Percentiles rank a stretch among this genome's conserved stretches.
These are phyloP conservation scores for Sanguinoderma infundibulare DNA, from an alignment of 1,284 basidiomycete species.

Conservation along the genomic window DNA sequence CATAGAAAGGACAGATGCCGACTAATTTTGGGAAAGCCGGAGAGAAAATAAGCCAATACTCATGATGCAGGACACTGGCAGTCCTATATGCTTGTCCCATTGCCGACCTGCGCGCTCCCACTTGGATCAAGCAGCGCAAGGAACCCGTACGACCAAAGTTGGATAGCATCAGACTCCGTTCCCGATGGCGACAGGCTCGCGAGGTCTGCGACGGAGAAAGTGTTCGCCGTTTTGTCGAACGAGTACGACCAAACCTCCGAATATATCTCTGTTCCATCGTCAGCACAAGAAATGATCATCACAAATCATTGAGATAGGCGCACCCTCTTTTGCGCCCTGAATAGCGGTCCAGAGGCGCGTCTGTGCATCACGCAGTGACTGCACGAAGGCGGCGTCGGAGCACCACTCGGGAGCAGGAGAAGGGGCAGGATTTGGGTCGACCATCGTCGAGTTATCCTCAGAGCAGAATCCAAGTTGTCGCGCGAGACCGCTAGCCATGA, in stretches of 20 bases:
- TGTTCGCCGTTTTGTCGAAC: conserved; percentile 29
- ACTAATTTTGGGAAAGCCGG: too few species aligned
- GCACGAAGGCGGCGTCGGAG: conserved; percentile 36
- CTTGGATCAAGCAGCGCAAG: conserved; percentile 21
- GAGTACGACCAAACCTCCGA: conserved; percentile 34
- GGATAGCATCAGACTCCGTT: conserved; percentile 35
- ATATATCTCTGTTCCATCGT: conserved; percentile 22
- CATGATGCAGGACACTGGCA: not conserved
- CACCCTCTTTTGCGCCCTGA: not conserved
- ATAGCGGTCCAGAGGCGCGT: conserved; percentile 44
- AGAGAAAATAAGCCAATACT: too few species aligned
- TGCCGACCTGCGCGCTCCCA: not conserved
- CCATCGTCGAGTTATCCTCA: conserved; percentile 21
- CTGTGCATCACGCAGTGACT: conserved; percentile 39
- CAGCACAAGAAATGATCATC: not conserved
- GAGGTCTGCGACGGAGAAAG: conserved; percentile 30
- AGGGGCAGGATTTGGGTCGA: conserved; percentile 22
- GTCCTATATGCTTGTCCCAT: not conserved
- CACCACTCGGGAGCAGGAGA: conserved; percentile 40
- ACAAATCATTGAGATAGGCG: not conserved
- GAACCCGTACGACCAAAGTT: conserved; percentile 31
- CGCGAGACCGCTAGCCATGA: conserved; percentile 47
- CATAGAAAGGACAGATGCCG: too few species aligned
- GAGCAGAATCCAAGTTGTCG: conserved; percentile 43
- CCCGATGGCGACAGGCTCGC: conserved; percentile 26